These are phyloP conservation scores for Alternaria gansuensis DNA, from an alignment of 2,329 filamentous ascomycete genomes.

Conservation along the genomic window DNA sequence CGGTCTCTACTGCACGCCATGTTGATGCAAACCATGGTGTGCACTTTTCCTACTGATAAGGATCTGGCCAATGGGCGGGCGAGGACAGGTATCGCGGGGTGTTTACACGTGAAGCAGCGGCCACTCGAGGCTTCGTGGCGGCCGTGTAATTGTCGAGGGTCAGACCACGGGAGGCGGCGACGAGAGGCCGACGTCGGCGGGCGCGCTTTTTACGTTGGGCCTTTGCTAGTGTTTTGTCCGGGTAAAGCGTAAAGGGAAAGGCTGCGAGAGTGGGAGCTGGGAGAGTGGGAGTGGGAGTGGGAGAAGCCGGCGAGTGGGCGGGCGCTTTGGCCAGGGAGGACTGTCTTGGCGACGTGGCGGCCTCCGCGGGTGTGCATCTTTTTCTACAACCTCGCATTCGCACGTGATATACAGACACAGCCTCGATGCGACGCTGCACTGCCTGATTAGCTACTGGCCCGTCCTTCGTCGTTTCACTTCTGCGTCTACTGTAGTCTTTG, in stretches of 20 bases:
- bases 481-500: not conserved
- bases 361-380: constrained; percentile 9
- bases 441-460: not conserved
- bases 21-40: constrained; percentile 48
- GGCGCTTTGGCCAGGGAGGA: not conserved
- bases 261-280: not conserved
- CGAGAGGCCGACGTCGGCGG: constrained; percentile 27
- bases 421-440: not conserved
- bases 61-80: constrained; percentile 38
- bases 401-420: not conserved
- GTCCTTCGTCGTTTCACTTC: not conserved
- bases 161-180: constrained; percentile 28
- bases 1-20: constrained; percentile 27
- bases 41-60: constrained; percentile 47
- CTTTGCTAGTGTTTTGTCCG: constrained; percentile 19
- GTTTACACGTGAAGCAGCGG: constrained; percentile 34
- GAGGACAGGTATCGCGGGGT: constrained; percentile 30
- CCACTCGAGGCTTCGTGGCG: constrained; percentile 25
- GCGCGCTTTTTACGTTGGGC: constrained; percentile 33
- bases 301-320: constrained; percentile 17
- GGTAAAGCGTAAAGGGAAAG: constrained; percentile 3
- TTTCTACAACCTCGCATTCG: not conserved
- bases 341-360: constrained; percentile 11
- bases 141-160: constrained; percentile 42
- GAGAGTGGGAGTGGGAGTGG: constrained; percentile 23